These are phyloP conservation scores for Singerocomus inundabilis DNA, from an alignment of 1,284 basidiomycete species.

Conservation along the genomic window DNA sequence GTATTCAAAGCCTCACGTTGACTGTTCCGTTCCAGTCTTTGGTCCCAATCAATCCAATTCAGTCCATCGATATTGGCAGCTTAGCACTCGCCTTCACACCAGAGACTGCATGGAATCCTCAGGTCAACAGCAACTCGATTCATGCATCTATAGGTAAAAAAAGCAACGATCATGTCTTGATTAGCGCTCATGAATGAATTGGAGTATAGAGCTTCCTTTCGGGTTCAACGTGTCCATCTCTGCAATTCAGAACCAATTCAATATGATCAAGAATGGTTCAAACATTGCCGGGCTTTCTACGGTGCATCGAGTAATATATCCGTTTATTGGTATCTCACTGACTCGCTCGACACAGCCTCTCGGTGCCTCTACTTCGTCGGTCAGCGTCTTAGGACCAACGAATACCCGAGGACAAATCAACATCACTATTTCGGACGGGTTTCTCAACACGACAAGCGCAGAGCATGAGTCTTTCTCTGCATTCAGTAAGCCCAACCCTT, in stretches of 20 bases:
- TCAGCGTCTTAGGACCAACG: conserved; percentile 49
- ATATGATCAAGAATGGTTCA: conserved; percentile 52
- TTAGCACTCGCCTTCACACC: conserved; percentile 60
- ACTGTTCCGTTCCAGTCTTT: conserved; percentile 63
- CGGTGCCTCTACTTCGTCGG: conserved; percentile 57
- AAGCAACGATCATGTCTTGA: not conserved
- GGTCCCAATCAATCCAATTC: conserved; percentile 63
- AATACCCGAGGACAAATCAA: conserved; percentile 68
- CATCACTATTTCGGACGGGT: conserved; percentile 60
- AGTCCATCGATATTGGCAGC: conserved; percentile 62
- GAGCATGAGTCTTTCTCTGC: conserved; percentile 53
- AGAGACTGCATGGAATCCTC: conserved; percentile 59
- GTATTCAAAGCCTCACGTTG: conserved; percentile 55
- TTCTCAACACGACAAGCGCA: conserved; percentile 48
- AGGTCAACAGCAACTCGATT: conserved; percentile 56
- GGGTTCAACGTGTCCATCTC: conserved; percentile 71
- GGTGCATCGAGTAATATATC: conserved; percentile 35
- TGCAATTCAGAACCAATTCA: conserved; percentile 67
- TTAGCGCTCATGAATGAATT: not conserved
- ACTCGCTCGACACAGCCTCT: conserved; percentile 43
- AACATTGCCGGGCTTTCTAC: conserved; percentile 56
- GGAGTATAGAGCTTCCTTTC: conserved; percentile 61
- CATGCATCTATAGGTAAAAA: conserved; percentile 57
- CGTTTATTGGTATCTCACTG: conserved; percentile 4
- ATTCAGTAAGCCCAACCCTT: conserved; percentile 47